Conservation (phyloP, 129 eudicot genomes). For the Oenanthe sinensis region DNA sequence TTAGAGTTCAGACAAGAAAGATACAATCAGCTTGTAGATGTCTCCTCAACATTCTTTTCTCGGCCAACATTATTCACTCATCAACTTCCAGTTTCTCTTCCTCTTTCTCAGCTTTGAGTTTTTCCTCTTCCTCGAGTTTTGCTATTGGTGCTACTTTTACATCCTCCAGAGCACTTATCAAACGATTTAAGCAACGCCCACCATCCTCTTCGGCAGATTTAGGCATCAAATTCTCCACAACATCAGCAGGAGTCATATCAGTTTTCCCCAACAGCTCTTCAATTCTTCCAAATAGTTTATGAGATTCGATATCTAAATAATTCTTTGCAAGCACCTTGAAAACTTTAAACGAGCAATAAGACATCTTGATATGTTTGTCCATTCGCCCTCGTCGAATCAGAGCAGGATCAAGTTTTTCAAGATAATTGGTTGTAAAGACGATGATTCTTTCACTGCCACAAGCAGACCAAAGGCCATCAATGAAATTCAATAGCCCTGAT, state of each 20-base stretch:
- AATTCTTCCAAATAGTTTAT: background rate
- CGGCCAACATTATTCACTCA: background rate
- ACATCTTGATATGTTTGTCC: conserved; percentile 6
- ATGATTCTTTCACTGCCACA: conserved; percentile 4
- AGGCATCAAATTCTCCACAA: conserved; percentile 7
- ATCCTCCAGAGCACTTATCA: conserved; percentile 6
- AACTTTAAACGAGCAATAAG: background rate
- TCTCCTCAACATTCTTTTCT: background rate
- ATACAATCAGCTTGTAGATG: no score
- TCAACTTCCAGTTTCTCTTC: background rate
- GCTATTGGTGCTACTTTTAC: background rate
- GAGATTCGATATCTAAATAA: background rate
- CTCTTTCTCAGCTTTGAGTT: background rate
- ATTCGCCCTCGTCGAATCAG: conserved; percentile 3
- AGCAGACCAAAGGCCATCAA: conserved; percentile 14
- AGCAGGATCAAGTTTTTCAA: conserved; percentile 6
- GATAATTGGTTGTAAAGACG: background rate
- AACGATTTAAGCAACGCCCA: background rate
- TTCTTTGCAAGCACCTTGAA: conserved; percentile 2
- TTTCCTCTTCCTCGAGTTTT: background rate
- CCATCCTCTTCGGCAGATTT: background rate
- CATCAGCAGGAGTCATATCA: conserved; percentile 7
- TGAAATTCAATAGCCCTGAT: conserved; percentile 1
- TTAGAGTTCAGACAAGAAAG: no score
- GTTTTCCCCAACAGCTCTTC: background rate